phyloP scores from a whole-genome alignment of 2,329 filamentous ascomycete species.

The Diplodia mutila region DNA sequence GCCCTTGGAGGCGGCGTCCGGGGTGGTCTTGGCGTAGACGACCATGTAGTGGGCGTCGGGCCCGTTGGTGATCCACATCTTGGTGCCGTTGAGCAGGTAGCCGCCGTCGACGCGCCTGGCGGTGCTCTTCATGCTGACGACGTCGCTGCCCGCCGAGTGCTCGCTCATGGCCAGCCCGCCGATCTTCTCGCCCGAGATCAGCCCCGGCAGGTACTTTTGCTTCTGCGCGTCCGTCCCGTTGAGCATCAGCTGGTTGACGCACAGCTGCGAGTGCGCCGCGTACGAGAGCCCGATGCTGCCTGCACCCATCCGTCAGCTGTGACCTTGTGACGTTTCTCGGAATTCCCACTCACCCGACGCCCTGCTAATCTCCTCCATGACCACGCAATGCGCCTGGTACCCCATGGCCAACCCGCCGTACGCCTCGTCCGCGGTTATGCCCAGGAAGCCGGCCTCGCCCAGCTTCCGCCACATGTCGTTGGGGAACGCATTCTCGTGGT shows the following conservation, averaged over 20 bases:
- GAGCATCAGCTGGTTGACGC: slow-evolving; percentile 93
- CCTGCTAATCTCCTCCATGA: slow-evolving; percentile 92
- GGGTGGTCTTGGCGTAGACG: slow-evolving; percentile 95
- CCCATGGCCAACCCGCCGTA: slow-evolving; percentile 90
- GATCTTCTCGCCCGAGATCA: slow-evolving; percentile 79
- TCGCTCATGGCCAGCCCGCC: slow-evolving; percentile 96
- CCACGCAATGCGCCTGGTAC: slow-evolving; percentile 93
- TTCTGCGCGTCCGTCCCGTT: slow-evolving; percentile 85
- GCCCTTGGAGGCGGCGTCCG: slow-evolving; percentile 78
- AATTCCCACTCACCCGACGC: slow-evolving; percentile 63
- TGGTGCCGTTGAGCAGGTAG: slow-evolving; percentile 82
- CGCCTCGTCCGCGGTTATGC: slow-evolving; percentile 90
- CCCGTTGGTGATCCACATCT: slow-evolving; percentile 99
- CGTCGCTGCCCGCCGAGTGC: slow-evolving; percentile 86
- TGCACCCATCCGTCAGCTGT: slow-evolving; percentile 20
- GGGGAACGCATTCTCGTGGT: slow-evolving; percentile 86
- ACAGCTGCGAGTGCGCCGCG: slow-evolving; percentile 93
- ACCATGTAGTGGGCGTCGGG: slow-evolving; percentile 91
- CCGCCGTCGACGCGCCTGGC: slow-evolving; percentile 82
- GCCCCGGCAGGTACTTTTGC: slow-evolving; percentile 73
- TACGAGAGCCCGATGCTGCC: slow-evolving; percentile 84
- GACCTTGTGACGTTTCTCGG: too few relatives aligned
- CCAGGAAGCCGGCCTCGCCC: slow-evolving; percentile 86
- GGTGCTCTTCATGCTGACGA: slow-evolving; percentile 91
- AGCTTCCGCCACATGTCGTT: slow-evolving; percentile 91